phyloP scores from a whole-genome alignment of 768 basidiomycete species.

The Rickenella mellea region DNA sequence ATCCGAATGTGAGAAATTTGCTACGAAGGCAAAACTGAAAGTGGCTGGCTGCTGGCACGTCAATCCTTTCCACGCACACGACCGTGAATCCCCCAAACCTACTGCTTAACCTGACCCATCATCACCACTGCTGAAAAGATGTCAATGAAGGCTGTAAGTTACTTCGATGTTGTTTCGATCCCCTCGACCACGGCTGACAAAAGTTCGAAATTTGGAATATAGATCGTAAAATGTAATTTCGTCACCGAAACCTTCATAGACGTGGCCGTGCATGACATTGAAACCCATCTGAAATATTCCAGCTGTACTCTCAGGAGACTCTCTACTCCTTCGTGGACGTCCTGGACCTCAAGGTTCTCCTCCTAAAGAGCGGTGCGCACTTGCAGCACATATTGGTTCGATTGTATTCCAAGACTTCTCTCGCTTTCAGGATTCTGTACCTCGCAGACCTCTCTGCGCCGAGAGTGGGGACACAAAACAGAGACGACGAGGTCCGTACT shows the following conservation, averaged over 20 bases:
- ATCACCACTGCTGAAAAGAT: constrained; percentile 23
- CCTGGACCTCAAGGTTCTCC: constrained; percentile 76
- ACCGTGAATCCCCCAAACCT: too few species aligned
- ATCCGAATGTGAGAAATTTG: not conserved
- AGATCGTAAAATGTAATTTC: constrained; percentile 27
- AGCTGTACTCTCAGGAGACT: constrained; percentile 90
- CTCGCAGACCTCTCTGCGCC: constrained; percentile 84
- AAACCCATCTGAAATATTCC: constrained; percentile 18
- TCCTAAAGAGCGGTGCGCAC: constrained; percentile 74
- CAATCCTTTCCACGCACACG: too few species aligned
- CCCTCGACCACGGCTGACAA: not conserved
- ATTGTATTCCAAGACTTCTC: constrained; percentile 7
- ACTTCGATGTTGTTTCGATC: not conserved
- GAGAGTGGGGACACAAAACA: constrained; percentile 66
- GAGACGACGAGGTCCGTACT: constrained; percentile 76
- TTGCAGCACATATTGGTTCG: constrained; percentile 3
- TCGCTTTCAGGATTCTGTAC: constrained; percentile 63
- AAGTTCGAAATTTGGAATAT: not conserved
- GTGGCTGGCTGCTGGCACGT: too few species aligned
- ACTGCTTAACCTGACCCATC: not conserved
- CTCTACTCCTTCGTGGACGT: constrained; percentile 72
- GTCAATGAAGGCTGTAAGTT: constrained; percentile 70
- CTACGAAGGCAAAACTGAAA: too few species aligned
- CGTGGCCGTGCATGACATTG: constrained; percentile 8
- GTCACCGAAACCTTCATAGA: constrained; percentile 6